Conservation (phyloP, 2,329 filamentous ascomycete genomes). For the Epichloe coenophiala region DNA sequence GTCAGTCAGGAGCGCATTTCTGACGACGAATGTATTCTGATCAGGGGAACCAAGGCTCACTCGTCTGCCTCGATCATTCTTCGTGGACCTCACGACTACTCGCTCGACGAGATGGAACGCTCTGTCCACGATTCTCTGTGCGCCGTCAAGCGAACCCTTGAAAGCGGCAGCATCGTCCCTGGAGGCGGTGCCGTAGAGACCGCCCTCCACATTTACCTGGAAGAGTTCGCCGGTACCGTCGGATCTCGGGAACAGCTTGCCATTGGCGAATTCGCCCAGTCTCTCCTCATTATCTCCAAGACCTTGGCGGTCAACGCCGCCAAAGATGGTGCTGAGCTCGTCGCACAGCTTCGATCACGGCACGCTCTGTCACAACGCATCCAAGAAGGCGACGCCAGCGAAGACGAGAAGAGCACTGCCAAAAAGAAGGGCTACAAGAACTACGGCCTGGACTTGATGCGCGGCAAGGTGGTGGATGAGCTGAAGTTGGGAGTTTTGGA, state of each 20-base stretch:
- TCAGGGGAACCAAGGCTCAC: constrained; percentile 91
- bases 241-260: constrained; percentile 94
- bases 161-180: constrained; percentile 92
- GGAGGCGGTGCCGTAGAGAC: constrained; percentile 96
- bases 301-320: constrained; percentile 94
- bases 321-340: constrained; percentile 89
- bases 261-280: constrained; percentile 92
- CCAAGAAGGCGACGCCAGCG: constrained; percentile 67
- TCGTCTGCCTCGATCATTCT: constrained; percentile 93
- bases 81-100: constrained; percentile 89
- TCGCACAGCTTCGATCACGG: constrained; percentile 85
- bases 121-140: constrained; percentile 95
- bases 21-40: constrained; percentile 93
- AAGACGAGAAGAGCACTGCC: constrained; percentile 79
- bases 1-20: constrained; percentile 98
- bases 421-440: constrained; percentile 98
- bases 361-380: constrained; percentile 91
- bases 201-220: constrained; percentile 96
- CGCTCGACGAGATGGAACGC: constrained; percentile 97
- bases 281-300: constrained; percentile 88
- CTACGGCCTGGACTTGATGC: constrained; percentile 83
- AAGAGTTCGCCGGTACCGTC: constrained; percentile 96
- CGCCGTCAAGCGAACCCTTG: constrained; percentile 91
- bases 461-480: constrained; percentile 84
- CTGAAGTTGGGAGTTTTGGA: constrained; percentile 92